These are phyloP conservation scores for Sphenostylis stenocarpa DNA, from an alignment of 306 rosid species.

Conservation along the genomic window DNA sequence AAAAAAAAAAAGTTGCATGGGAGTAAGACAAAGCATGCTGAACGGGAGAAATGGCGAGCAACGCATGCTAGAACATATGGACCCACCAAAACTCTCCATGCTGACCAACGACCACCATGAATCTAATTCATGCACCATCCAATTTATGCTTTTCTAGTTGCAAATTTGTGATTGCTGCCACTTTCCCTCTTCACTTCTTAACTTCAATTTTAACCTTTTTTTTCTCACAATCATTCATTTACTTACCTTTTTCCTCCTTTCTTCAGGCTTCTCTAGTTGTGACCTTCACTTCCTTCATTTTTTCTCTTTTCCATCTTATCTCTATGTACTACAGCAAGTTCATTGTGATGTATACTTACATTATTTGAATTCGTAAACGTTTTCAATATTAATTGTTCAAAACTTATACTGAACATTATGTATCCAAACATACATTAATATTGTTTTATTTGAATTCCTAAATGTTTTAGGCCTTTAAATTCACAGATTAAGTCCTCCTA, in stretches of 20 bases:
- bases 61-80: slow-evolving; percentile 86
- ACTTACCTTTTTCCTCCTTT: slow-evolving; percentile 4
- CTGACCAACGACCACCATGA: slow-evolving; percentile 36
- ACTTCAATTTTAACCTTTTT: slow-evolving; percentile 24
- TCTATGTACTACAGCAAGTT: neutral
- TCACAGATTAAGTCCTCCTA: no score
- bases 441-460: neutral
- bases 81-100: slow-evolving; percentile 67
- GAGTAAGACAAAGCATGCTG: slow-evolving; percentile 73
- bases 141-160: neutral
- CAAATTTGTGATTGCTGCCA: slow-evolving; percentile 11
- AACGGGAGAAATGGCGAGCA: slow-evolving; percentile 56
- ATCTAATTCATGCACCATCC: slow-evolving; percentile 33
- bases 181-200: slow-evolving; percentile 34
- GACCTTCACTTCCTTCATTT: neutral
- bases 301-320: neutral
- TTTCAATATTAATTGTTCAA: neutral
- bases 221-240: slow-evolving; percentile 27
- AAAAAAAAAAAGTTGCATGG: slow-evolving; percentile 30
- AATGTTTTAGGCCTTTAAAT: neutral
- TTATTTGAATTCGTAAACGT: neutral
- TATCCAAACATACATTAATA: neutral
- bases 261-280: slow-evolving; percentile 11
- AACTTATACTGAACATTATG: neutral
- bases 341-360: no score